Base-by-base conservation (phyloP, 2,329 filamentous ascomycete genomes). In the Balansia obtecta region DNA sequence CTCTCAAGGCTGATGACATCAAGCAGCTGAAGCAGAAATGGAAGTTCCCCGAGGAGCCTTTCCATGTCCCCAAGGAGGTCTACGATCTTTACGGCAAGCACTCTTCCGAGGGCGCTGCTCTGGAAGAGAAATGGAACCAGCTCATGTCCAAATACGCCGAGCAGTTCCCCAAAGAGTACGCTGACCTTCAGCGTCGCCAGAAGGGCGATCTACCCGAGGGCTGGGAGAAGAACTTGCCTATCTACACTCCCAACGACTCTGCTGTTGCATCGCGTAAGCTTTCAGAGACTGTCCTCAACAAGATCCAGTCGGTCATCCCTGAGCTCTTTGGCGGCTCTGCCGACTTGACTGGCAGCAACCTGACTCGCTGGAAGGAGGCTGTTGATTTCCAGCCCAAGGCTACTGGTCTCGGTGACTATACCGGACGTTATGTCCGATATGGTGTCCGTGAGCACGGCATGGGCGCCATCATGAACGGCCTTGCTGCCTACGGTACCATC, bases 271-370 rank as follows among this genome's bases (percentile, higher is more conserved):
- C 91, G 60, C 85, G 93, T 68, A 98, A 97, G 79, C 85, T 97
- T 53, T 97, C 91, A 57, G 91, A 98, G 80, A 85, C 80, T 54
- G 90, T 97, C 52, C 82, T 98, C 58, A 78, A 85, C 75, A 91
- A 90, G 71, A 84, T 98, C 63, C 82, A 95, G 76, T 71, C 78
- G 48, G 80, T 75, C 58, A 67, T 98, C 50, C 93, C 93, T 58
- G 93, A 97, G 73, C 83, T 98, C 52, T 71, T 98, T 54, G 95
- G 91, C 68, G 93, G 93, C 63, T 98, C 93, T 57, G 93, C 93
- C 61, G 93, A 98, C 79, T 72, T 98, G 78, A 98, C 93, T 68
- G 88, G 88, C 66, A 97, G 93, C 68, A 98, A 98, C 82, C 85
- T 97, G 76, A 98, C 93, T 60, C 84, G 90, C 68, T 96, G 90